phyloP scores from a whole-genome alignment of 345 rosid species.

The Rubroshorea leprosula region DNA sequence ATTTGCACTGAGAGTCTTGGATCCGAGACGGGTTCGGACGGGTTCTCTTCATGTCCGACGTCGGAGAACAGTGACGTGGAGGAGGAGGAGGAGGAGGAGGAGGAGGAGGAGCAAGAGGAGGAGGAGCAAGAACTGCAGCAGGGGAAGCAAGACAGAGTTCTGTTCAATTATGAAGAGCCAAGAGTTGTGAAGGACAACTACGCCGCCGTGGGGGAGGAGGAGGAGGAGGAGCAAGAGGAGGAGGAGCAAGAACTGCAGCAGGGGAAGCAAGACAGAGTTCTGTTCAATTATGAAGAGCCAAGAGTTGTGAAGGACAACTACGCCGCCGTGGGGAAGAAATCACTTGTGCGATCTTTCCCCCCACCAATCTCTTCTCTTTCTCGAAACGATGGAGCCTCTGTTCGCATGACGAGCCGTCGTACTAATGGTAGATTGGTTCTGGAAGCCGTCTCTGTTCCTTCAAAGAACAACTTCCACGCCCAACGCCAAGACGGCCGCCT shows the following conservation, averaged over 20 bases:
- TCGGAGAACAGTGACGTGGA: slow-evolving; percentile 46
- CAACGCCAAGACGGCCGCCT: slow-evolving; percentile 88
- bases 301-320: slow-evolving; percentile 16
- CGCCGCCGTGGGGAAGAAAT: slow-evolving; percentile 21
- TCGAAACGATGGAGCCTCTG: slow-evolving; percentile 38
- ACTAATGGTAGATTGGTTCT: slow-evolving; percentile 84
- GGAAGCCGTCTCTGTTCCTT: slow-evolving; percentile 76
- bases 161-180: slow-evolving; percentile 22
- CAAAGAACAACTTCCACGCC: slow-evolving; percentile 62
- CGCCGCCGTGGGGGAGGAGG: slow-evolving; percentile 14
- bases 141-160: slow-evolving; percentile 11
- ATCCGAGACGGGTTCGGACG: slow-evolving; percentile 92
- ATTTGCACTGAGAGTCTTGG: slow-evolving; percentile 99
- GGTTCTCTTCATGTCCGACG: slow-evolving; percentile 54
- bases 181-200: slow-evolving; percentile 16
- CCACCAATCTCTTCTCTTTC: slow-evolving; percentile 75
- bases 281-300: slow-evolving; percentile 22
- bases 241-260: too few species aligned
- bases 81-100: slow-evolving; percentile 35
- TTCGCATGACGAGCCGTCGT: slow-evolving; percentile 67
- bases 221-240: too few species aligned
- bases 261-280: slow-evolving; percentile 11
- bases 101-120: too few species aligned
- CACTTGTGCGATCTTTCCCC: slow-evolving; percentile 48
- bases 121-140: too few species aligned